Base-by-base conservation (phyloP, 2,329 filamentous ascomycete species). In the Calonectria hongkongensis region DNA sequence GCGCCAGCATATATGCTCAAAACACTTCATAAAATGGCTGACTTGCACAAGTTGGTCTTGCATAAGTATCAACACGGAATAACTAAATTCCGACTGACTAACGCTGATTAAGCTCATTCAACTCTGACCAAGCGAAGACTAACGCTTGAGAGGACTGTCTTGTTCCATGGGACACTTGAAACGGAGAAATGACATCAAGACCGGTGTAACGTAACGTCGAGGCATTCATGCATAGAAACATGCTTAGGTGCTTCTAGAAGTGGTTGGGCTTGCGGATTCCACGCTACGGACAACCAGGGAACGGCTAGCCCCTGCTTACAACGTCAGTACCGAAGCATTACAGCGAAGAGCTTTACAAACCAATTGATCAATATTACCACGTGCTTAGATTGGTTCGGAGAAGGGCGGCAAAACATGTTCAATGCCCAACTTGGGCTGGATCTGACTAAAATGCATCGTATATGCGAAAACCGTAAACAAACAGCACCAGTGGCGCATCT, bases 391-490 rank as follows among this genome's bases (percentile, higher is more conserved):
- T 10, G 12, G 21, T 27, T 28, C 25, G 33, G 33, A 4, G 21
- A 60, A 41, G 3, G 28, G 54, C 41, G 54, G 54, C 54, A 60
- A 60, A 2, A 7, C 28, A 25, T 2, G 1, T 25, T 15, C 21
- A 18, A 27, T 41, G 36, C 4, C 33, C 18, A 60, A 36, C 36
- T 25, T 13, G 21, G 21, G 54, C 36, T 60, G 4, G n/a, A 60
- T 41, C n/a, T 21, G 21, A 43, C 54, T 21, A 9, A 13, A 60
- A 60, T 27, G 15, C 21, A 27, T 60, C 54, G 54, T 41, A 21
- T 60, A 60, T 60, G 54, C 54, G 54, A 60, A 60, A 60, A 60
- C 21, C 33, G 54, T 60, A 60, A 60, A 60, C 16, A 41, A 9
- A 41, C 15, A 41, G 54, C n/a, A 39, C 36, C 13, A 36, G 54